Evolutionary conservation across 495 filamentous ascomycete species (phyloP).

Genomic region (Annulohypoxylon moriforme): DNA sequence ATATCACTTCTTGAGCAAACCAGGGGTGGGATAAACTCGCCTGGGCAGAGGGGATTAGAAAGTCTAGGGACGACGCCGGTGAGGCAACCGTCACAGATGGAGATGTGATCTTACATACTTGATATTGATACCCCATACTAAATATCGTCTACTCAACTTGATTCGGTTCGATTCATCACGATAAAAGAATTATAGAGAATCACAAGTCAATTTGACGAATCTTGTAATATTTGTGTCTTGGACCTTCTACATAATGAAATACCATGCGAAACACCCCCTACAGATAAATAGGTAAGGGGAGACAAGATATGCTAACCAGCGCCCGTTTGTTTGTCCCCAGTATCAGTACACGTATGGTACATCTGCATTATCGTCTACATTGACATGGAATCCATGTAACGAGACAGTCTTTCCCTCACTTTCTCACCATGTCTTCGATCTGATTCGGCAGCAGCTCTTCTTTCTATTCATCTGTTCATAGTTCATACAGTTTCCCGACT

Average conservation of each 20-base stretch:
- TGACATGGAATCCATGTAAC: slow-evolving; percentile 1
- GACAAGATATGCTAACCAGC: slow-evolving; percentile 40
- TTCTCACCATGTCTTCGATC: not conserved
- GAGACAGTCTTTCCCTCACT: not conserved
- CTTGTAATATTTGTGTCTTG: slow-evolving; percentile 19
- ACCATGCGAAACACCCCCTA: slow-evolving; percentile 13
- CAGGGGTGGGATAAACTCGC: slow-evolving; percentile 47
- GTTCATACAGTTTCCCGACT: not conserved
- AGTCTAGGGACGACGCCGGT: slow-evolving; percentile 72
- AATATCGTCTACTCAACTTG: not conserved
- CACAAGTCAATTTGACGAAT: slow-evolving; percentile 8
- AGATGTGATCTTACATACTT: slow-evolving; percentile 32
- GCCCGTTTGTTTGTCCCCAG: slow-evolving; percentile 28
- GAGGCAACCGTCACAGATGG: slow-evolving; percentile 45
- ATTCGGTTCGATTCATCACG: not conserved
- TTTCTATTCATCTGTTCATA: not conserved
- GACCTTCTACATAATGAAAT: slow-evolving; percentile 41
- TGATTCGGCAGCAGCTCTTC: not conserved
- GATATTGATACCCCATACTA: slow-evolving; percentile 18
- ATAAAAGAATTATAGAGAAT: not conserved
- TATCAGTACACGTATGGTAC: slow-evolving; percentile 47
- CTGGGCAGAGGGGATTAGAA: slow-evolving; percentile 66
- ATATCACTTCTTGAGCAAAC: slow-evolving; percentile 46
- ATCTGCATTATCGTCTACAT: slow-evolving; percentile 28
- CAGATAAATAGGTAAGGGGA: not conserved